phyloP scores from a whole-genome alignment of 129 eudicot genomes.

The Glebionis coronaria region DNA sequence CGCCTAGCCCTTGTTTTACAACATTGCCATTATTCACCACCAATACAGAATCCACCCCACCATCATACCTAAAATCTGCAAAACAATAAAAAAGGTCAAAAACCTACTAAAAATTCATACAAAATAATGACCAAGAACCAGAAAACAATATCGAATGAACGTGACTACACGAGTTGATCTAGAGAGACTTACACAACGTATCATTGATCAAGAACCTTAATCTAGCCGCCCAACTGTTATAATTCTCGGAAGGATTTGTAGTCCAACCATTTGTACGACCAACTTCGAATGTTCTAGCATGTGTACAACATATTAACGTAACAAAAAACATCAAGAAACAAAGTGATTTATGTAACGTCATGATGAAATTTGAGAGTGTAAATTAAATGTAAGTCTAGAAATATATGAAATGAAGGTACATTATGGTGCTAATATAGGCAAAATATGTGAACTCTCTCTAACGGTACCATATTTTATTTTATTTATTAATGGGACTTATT shows the following conservation, averaged over 20 bases:
- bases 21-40: no score
- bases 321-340: slow-evolving; percentile 18
- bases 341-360: slow-evolving; percentile 28
- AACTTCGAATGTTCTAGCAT: slow-evolving; percentile 29
- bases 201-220: slow-evolving; percentile 34
- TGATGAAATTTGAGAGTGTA: slow-evolving; percentile 1
- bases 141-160: not conserved
- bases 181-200: slow-evolving; percentile 33
- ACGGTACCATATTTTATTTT: no score
- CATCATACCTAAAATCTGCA: slow-evolving; percentile 61
- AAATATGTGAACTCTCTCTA: no score
- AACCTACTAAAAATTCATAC: no score
- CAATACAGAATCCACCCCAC: slow-evolving; percentile 64
- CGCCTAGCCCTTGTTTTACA: no score
- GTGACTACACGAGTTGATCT: not conserved
- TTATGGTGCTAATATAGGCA: not conserved
- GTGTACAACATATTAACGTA: slow-evolving; percentile 16
- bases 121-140: no score
- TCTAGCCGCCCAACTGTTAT: slow-evolving; percentile 26
- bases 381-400: not conserved
- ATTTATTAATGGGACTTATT: no score
- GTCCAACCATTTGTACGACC: slow-evolving; percentile 42
- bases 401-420: slow-evolving; percentile 4
- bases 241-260: slow-evolving; percentile 28
- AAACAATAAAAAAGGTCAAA: not conserved